A percentile compares a stretch with the other conserved stretches of the same genome.
Evolutionary conservation across 371 early-diverging fungal genomes (phyloP).

Genomic region (Apophysomyces elegans): DNA sequence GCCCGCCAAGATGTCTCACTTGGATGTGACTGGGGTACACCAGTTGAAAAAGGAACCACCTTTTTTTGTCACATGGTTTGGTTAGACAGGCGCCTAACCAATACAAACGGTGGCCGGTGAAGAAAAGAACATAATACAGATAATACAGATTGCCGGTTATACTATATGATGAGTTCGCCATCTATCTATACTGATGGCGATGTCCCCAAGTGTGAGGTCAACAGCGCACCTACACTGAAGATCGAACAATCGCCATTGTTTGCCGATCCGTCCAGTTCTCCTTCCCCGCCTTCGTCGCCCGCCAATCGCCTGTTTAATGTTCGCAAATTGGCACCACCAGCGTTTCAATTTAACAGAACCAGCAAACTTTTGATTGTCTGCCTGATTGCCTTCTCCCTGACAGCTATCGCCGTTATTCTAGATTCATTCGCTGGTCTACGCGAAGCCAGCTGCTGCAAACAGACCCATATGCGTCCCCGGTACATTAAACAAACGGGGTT

Average conservation of each 20-base stretch:
- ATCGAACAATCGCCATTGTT: slow-evolving; percentile 1
- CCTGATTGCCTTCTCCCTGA: slow-evolving; percentile 31
- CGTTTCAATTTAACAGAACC: slow-evolving; percentile 24
- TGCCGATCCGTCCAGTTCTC: background rate
- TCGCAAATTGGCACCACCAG: slow-evolving; percentile 21
- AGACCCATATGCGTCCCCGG: slow-evolving; percentile 83
- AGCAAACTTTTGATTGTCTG: slow-evolving; percentile 24
- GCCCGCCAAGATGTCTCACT: too few relatives aligned
- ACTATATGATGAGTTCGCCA: background rate
- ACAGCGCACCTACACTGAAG: background rate
- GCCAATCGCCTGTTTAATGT: slow-evolving; percentile 8
- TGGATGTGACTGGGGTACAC: too few relatives aligned
- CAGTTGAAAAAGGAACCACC: too few relatives aligned
- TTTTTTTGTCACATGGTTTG: slow-evolving; percentile 1
- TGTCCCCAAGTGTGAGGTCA: background rate
- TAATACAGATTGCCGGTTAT: background rate
- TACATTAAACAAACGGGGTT: slow-evolving; percentile 70
- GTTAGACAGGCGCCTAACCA: background rate
- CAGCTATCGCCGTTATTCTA: slow-evolving; percentile 38
- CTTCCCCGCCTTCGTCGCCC: slow-evolving; percentile 10
- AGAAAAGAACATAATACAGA: background rate
- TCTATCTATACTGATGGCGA: background rate
- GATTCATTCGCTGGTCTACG: slow-evolving; percentile 67
- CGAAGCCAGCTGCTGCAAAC: slow-evolving; percentile 74
- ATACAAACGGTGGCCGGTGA: slow-evolving; percentile 4